phyloP scores from a whole-genome alignment of 257 asterid species.

The Perilla frutescens region DNA sequence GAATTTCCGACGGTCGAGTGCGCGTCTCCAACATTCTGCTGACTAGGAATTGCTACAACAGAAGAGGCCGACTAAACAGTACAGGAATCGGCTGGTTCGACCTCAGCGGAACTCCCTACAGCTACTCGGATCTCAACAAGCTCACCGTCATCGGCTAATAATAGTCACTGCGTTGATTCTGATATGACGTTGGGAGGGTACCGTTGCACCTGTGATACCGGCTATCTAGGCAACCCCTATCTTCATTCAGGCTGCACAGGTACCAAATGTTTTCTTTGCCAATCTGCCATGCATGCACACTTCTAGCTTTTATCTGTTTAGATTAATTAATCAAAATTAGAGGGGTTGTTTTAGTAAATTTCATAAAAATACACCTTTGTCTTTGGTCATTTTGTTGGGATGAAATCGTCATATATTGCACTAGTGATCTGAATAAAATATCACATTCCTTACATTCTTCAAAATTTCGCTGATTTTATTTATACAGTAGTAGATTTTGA shows the following conservation, averaged over 20 bases:
- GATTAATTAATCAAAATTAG: no score
- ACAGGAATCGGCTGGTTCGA: not conserved
- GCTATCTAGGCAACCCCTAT: slow-evolving; percentile 77
- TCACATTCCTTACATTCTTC: no score
- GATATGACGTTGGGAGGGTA: slow-evolving; percentile 55
- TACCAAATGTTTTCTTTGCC: not conserved
- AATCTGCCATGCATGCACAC: no score
- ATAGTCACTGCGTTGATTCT: slow-evolving; percentile 59
- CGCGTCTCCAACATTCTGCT: slow-evolving; percentile 47
- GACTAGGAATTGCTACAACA: slow-evolving; percentile 51
- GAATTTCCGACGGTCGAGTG: slow-evolving; percentile 56
- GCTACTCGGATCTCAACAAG: slow-evolving; percentile 55
- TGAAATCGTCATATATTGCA: no score
- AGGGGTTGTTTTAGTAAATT: no score
- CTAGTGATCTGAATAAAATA: no score
- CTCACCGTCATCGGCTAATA: slow-evolving; percentile 54
- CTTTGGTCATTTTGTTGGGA: no score
- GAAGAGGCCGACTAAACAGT: slow-evolving; percentile 27
- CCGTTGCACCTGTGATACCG: slow-evolving; percentile 53
- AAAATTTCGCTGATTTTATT: no score
- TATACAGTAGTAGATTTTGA: no score
- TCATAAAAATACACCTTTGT: no score
- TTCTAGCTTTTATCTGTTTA: no score
- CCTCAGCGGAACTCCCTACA: slow-evolving; percentile 46
- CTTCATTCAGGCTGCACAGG: slow-evolving; percentile 70